Base-by-base conservation (phyloP, 306 rosid genomes). In the Cicer arietinum region DNA sequence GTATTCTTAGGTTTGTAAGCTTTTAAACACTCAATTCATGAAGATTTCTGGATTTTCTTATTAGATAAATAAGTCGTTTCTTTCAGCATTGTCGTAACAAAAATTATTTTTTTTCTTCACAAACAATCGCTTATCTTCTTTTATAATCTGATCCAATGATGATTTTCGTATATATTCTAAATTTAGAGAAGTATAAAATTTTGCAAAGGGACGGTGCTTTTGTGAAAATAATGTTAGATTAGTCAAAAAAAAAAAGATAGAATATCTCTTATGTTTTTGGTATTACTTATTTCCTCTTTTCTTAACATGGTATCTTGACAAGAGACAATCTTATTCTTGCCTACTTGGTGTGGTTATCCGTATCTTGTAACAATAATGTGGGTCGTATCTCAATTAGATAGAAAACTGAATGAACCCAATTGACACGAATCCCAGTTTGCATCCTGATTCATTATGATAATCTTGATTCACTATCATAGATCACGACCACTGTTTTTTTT, bases 1-100 rank as follows among this genome's bases (percentile, higher is more conserved):
- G 89, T 89, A 90, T 90, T 83, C 96, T 94, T 62, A 73, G 83
- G 87, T 74, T 85, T 77, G 77, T 81, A 39, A 75, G 47, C 72
- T 69, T 74, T 25, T 66, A n/a, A 14, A 64, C 53, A 39, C 59
- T 70, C 51, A 37, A 17, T 51, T 64, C 42, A 78, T 71, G 67
- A 69, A 74, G 10, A 53, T 78, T 71, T 64, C 61, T 44, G 65
- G 58, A 41, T 61, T 64, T 75, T 74, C 71, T 73, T 51, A 11
- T 57, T 60, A 61, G 77, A 72, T 57, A 37, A 77, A 66, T 35
- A 39, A 60, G 40, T 57, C 18, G 13, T 8, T 18, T 73, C 14
- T 61, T 42, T 69, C 44, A 58, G 44, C 51, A 42, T 63, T 53
- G 53, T 65, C 46, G 37, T 58, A 7, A 58, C 42, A 58, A 58